Conservation (phyloP, 2,329 filamentous ascomycete species). For the Fusarium sororula region DNA sequence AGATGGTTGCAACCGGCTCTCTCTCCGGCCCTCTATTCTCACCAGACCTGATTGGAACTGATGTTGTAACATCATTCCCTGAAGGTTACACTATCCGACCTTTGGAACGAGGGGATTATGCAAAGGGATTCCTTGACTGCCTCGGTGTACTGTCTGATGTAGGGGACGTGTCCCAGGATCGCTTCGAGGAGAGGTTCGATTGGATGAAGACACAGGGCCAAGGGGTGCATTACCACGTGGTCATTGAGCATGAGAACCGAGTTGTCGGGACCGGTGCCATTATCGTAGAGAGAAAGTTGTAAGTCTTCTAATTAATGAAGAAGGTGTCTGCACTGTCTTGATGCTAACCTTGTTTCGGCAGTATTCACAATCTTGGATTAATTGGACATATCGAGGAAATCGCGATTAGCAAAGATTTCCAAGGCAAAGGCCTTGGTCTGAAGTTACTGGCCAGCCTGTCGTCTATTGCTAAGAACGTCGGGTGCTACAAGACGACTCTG, state of each 20-base stretch:
- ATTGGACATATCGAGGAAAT: neutral
- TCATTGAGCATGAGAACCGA: neutral
- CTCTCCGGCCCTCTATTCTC: neutral
- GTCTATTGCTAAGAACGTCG: neutral
- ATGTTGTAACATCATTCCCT: neutral
- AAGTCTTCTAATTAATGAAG: neutral
- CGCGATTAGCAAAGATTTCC: neutral
- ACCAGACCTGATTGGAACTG: neutral
- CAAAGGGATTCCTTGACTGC: neutral
- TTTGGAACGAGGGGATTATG: neutral
- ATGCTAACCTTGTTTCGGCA: neutral
- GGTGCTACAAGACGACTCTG: neutral
- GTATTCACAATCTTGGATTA: neutral
- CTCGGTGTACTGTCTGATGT: neutral
- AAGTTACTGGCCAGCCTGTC: neutral
- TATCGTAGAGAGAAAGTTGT: neutral
- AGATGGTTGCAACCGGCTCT: neutral
- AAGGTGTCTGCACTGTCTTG: neutral
- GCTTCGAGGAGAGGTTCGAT: neutral
- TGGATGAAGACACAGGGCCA: neutral
- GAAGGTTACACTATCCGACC: neutral
- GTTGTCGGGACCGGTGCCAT: neutral
- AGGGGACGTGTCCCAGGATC: neutral
- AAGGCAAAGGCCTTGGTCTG: neutral
- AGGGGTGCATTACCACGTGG: neutral